Percentiles rank a stretch among this genome's conserved stretches.
Evolutionary conservation across 176 grass and related monocot genomes (phyloP).

Genomic region (Cenchrus fungigraminus): DNA sequence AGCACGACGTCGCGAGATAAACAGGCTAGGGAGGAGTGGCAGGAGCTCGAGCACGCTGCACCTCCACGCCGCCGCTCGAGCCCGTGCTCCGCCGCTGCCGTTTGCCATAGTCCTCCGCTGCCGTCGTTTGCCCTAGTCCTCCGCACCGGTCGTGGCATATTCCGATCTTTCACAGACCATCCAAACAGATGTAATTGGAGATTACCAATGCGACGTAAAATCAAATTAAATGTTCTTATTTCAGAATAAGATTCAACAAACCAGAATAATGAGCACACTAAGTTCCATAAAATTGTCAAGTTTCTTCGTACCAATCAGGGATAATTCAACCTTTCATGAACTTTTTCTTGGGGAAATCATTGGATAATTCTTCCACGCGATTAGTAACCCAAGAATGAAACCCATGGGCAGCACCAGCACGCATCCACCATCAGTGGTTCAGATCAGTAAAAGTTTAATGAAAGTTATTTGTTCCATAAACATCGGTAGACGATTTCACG

Average conservation of each 20-base stretch:
- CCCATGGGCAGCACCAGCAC: neutral
- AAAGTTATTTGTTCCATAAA: neutral
- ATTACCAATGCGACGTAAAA: neutral
- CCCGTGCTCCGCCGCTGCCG: no score
- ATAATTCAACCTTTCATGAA: neutral
- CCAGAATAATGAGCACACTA: neutral
- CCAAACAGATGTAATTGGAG: no score
- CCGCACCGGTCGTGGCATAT: no score
- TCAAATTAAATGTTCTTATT: neutral
- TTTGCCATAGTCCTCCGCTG: no score
- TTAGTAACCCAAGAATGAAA: neutral
- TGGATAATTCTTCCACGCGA: neutral
- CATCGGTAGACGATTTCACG: neutral
- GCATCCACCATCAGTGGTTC: neutral
- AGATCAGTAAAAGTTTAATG: no score
- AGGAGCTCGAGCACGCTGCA: no score
- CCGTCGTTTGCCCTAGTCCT: no score
- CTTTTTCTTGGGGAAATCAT: neutral
- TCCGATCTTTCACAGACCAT: no score
- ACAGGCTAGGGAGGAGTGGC: no score
- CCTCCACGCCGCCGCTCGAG: no score
- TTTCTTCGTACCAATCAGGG: neutral
- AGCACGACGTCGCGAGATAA: no score
- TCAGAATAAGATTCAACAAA: neutral
- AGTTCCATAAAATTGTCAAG: neutral